Conservation (phyloP, 192 early-diverging fungal species). For the Dissophora globulifera region DNA sequence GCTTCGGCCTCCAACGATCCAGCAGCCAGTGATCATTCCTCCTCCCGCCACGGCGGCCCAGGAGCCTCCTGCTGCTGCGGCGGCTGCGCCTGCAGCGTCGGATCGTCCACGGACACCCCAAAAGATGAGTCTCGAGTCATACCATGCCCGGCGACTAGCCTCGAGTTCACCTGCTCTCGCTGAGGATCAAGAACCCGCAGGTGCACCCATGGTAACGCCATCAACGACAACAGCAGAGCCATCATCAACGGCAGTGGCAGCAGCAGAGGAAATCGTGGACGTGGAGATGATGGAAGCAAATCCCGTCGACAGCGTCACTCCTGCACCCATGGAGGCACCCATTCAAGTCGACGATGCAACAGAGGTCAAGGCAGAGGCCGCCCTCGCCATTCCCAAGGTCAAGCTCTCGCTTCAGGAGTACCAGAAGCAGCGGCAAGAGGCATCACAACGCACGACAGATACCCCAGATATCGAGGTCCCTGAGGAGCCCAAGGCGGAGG, state of each 20-base stretch:
- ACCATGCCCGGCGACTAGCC: constrained; percentile 19
- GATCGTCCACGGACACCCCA: constrained; percentile 8
- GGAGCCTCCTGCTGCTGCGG: background rate
- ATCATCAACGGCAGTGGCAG: background rate
- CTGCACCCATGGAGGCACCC: background rate
- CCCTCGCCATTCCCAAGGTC: constrained; percentile 27
- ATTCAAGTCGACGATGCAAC: too few relatives aligned
- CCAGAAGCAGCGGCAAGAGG: constrained; percentile 35
- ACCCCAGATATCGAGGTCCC: background rate
- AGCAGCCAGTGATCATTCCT: constrained; percentile 4
- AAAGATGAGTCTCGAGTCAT: constrained; percentile 29
- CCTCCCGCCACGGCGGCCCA: background rate
- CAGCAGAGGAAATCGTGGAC: constrained; percentile 6
- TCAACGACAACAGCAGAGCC: background rate
- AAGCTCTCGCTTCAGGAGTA: constrained; percentile 49
- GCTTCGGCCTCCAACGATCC: background rate
- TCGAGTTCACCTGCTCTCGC: constrained; percentile 13
- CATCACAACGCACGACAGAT: constrained; percentile 15
- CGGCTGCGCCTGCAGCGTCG: background rate
- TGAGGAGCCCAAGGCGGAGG: background rate
- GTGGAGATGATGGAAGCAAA: constrained; percentile 18
- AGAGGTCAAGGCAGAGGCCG: constrained; percentile 3
- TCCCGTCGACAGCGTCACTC: background rate
- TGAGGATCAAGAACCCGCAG: background rate
- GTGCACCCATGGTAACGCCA: background rate